These are phyloP conservation scores for Amorphotheca resinae DNA, from an alignment of 495 filamentous ascomycete species.

Conservation along the genomic window DNA sequence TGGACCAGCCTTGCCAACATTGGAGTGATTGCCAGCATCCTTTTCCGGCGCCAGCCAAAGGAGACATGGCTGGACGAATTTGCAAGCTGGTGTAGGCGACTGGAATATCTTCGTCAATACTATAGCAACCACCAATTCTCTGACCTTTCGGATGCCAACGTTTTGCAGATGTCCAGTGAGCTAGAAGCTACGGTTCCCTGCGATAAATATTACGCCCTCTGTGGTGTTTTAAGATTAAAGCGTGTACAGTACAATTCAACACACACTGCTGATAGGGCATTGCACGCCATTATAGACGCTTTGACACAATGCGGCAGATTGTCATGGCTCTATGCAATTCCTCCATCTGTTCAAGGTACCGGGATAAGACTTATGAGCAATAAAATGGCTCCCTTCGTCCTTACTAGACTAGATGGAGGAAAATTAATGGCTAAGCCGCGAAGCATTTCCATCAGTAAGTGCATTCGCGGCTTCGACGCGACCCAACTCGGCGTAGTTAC, in stretches of 20 bases:
- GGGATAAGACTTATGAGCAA: not conserved
- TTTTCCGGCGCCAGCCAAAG: not conserved
- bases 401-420: not conserved
- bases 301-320: not conserved
- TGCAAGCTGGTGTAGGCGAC: not conserved
- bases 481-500: too few relatives aligned
- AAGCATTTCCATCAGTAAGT: too few relatives aligned
- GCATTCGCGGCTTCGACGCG: too few relatives aligned
- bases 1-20: not conserved
- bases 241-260: not conserved
- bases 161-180: not conserved
- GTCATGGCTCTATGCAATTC: slow-evolving; percentile 3
- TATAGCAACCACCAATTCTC: not conserved
- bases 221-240: not conserved
- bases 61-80: slow-evolving; percentile 1
- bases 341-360: not conserved
- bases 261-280: not conserved
- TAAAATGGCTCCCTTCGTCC: not conserved
- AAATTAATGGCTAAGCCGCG: too few relatives aligned
- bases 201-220: slow-evolving; percentile 4
- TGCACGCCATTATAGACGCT: not conserved
- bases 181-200: slow-evolving; percentile 1
- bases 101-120: not conserved
- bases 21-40: not conserved
- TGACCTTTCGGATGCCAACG: not conserved